These are phyloP conservation scores for Heteromeles arbutifolia DNA, from an alignment of 306 rosid species.

Conservation along the genomic window DNA sequence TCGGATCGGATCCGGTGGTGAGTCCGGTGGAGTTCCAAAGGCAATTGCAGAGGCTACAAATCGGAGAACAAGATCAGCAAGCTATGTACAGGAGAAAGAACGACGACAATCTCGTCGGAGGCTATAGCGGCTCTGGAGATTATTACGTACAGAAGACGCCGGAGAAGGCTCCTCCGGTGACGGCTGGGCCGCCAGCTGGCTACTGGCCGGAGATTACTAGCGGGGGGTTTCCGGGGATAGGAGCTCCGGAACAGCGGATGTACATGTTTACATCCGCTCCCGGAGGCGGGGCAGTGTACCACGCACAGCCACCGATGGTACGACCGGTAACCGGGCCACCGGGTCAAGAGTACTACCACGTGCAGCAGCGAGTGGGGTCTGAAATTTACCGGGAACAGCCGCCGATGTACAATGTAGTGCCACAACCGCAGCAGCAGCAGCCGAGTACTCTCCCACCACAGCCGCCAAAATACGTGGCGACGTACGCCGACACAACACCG, in stretches of 20 bases:
- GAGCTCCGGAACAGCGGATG: constrained; percentile 45
- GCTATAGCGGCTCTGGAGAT: constrained; percentile 51
- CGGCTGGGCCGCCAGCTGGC: constrained; percentile 16
- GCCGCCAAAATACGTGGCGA: constrained; percentile 24
- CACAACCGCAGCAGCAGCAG: constrained; percentile 13
- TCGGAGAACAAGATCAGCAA: constrained; percentile 42
- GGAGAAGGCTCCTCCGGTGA: constrained; percentile 39
- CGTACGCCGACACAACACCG: constrained; percentile 38
- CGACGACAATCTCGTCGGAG: constrained; percentile 41
- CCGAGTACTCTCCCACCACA: constrained; percentile 33
- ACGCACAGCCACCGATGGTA: constrained; percentile 44
- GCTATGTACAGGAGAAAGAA: constrained; percentile 47
- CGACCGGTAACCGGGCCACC: constrained; percentile 33
- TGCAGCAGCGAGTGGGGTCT: constrained; percentile 51
- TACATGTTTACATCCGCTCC: constrained; percentile 46
- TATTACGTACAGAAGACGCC: constrained; percentile 46
- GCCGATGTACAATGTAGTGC: constrained; percentile 45
- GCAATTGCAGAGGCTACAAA: constrained; percentile 58
- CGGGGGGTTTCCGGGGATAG: constrained; percentile 35
- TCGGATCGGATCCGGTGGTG: constrained; percentile 36
- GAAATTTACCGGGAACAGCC: constrained; percentile 73
- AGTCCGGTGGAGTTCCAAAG: constrained; percentile 55
- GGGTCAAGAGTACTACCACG: constrained; percentile 58
- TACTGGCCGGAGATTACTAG: constrained; percentile 62
- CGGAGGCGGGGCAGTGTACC: constrained; percentile 45